Conservation (phyloP, 805 yeast genomes). For the Spathaspora hagerdaliae region DNA sequence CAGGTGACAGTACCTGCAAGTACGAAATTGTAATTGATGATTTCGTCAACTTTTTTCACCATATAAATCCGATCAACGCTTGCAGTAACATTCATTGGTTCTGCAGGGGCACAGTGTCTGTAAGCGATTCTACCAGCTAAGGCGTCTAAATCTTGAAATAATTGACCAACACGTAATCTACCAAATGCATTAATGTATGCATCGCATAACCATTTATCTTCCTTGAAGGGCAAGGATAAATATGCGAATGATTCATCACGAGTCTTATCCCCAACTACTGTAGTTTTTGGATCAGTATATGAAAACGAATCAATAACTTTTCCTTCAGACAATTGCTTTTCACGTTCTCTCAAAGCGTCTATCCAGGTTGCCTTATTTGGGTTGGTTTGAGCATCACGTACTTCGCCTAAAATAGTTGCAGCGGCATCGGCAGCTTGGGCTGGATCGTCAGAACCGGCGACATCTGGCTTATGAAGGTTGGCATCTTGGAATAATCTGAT, state of each 20-base stretch:
- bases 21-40: conserved; percentile 69
- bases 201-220: conserved; percentile 78
- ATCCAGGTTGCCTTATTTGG: conserved; percentile 73
- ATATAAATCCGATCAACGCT: conserved; percentile 88
- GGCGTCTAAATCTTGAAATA: conserved; percentile 92
- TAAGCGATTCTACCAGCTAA: conserved; percentile 92
- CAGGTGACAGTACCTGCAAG: conserved; percentile 90
- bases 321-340: conserved; percentile 69
- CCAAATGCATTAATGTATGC: conserved; percentile 88
- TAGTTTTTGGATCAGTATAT: conserved; percentile 67
- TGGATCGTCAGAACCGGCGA: conserved; percentile 44
- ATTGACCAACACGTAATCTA: conserved; percentile 86
- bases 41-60: conserved; percentile 78
- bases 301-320: conserved; percentile 65
- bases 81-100: conserved; percentile 94
- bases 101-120: conserved; percentile 90
- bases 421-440: conserved; percentile 71
- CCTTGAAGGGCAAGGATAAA: conserved; percentile 74
- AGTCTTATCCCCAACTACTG: conserved; percentile 67
- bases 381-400: conserved; percentile 44
- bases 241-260: conserved; percentile 74
- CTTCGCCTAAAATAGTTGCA: conserved; percentile 65
- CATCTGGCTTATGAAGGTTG: conserved; percentile 29
- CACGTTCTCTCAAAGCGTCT: conserved; percentile 73
- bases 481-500: neutral